Conservation (phyloP, 495 filamentous ascomycete species). For the Zalerion maritima region DNA sequence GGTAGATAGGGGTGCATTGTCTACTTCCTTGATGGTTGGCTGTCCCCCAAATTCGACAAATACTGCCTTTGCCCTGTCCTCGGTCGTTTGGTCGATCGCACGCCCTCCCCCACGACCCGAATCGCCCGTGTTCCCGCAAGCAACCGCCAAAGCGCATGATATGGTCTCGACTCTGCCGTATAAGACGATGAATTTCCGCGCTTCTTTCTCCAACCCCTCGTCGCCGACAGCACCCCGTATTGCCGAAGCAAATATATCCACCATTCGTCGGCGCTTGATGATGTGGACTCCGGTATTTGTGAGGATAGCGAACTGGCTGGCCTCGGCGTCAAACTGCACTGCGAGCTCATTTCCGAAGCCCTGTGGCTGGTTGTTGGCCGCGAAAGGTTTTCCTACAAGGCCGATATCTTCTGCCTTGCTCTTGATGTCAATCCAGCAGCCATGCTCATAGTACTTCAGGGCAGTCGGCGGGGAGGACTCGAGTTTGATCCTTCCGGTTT, state of each 20-base stretch:
- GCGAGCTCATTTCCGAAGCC: slow-evolving; percentile 94
- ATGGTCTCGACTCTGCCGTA: slow-evolving; percentile 80
- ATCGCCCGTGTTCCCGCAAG: slow-evolving; percentile 79
- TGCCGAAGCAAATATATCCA: slow-evolving; percentile 81
- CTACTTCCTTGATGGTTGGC: slow-evolving; percentile 62
- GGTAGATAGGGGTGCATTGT: slow-evolving; percentile 42
- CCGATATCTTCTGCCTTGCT: slow-evolving; percentile 64
- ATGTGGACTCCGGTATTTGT: slow-evolving; percentile 82
- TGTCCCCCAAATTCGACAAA: slow-evolving; percentile 86
- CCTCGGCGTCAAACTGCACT: slow-evolving; percentile 78
- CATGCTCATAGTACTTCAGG: slow-evolving; percentile 50
- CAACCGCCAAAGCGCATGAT: slow-evolving; percentile 87
- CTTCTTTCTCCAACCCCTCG: slow-evolving; percentile 64
- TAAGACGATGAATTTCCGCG: slow-evolving; percentile 62
- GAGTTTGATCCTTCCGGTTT: slow-evolving; percentile 63
- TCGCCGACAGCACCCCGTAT: slow-evolving; percentile 59
- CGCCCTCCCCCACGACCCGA: slow-evolving; percentile 52
- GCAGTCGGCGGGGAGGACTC: slow-evolving; percentile 32
- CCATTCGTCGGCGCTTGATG: slow-evolving; percentile 65
- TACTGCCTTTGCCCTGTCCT: slow-evolving; percentile 67
- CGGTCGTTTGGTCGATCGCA: slow-evolving; percentile 64
- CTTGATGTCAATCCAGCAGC: slow-evolving; percentile 55
- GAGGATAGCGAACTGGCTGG: slow-evolving; percentile 73
- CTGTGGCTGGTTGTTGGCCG: slow-evolving; percentile 48
- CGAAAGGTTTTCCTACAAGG: slow-evolving; percentile 52